These are phyloP conservation scores for Neocallimastix lanati DNA, from an alignment of 192 early-diverging fungal genomes.

Conservation along the genomic window DNA sequence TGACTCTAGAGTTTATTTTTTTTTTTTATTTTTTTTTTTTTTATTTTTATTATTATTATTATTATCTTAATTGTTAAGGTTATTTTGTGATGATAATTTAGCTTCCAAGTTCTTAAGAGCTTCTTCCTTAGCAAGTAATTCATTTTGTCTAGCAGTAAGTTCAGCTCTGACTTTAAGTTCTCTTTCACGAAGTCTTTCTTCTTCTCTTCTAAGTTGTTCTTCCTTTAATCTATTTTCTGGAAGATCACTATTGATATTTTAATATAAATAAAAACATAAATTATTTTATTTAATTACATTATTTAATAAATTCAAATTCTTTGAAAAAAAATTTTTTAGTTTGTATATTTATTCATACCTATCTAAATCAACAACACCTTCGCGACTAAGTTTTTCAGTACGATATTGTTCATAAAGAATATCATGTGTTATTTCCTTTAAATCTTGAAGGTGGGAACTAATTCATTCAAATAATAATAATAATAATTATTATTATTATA, in stretches of 20 bases:
- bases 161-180: not conserved
- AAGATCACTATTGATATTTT: not conserved
- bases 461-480: too few species aligned
- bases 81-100: not conserved
- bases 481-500: too few species aligned
- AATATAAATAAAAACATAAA: too few species aligned
- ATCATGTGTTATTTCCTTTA: conserved; percentile 48
- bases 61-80: too few species aligned
- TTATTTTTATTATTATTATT: too few species aligned
- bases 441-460: conserved; percentile 70
- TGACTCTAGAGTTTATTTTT: not conserved
- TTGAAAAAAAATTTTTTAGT: too few species aligned
- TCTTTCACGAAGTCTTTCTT: not conserved
- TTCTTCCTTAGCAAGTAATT: not conserved
- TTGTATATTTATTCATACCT: not conserved
- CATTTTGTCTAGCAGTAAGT: not conserved
- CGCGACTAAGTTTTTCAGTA: conserved; percentile 25
- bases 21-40: too few species aligned
- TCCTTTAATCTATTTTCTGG: not conserved
- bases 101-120: not conserved
- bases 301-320: too few species aligned
- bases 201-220: not conserved
- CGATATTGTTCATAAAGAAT: conserved; percentile 41
- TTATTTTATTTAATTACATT: too few species aligned
- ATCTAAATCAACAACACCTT: conserved; percentile 5